Evolutionary conservation across 345 rosid genomes (phyloP), one percentile per base, ranked within the genome.

Genomic region (Garcia nutans): DNA sequence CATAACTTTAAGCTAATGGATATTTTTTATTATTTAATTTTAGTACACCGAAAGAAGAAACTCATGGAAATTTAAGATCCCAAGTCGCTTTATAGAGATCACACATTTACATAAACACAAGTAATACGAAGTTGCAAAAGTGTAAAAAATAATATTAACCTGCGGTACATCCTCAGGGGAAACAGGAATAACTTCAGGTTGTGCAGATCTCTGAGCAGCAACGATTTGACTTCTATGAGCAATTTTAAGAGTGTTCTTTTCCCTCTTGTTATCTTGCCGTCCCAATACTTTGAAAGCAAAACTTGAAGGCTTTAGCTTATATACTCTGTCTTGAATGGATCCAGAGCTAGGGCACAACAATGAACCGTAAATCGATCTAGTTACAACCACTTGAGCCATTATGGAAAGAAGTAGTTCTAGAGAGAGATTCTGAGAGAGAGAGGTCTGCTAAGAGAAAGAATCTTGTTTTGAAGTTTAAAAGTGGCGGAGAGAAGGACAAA

Each of bases 381-480:
- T 87, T 44, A 93, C 93, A 61, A 87, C 94, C 73, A 90, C 89
- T 77, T 90, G 94, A 79, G 94, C 90, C 99, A 95, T 95, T 84
- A 59, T 20, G 10, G 22, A 58, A 31, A 42, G 69, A 71, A 19
- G 8, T 3, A 3, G 65, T 26, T 11, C 17, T 10, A 23, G 55
- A 65, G 72, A 45, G 62, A 61, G 62, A 50, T 33, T 28, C 26
- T 45, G 31, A 66, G 17, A 66, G 33, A 10, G 2, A 28, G 55
- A 66, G 55, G 50, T 62, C 33, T 1, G 69, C 7, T 37, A 8
- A 22, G 9, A 15, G 31, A 50, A 50, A 33, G 28, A 37, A 33
- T 45, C 0, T 3, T 20, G 8, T 42, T 8, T 55, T 10, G 50
- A 55, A 15, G 13, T 59, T 67, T 44, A 64, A 80, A 49, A 56